These are phyloP conservation scores for Cordia subcordata DNA, from an alignment of 257 asterid genomes.

Conservation along the genomic window DNA sequence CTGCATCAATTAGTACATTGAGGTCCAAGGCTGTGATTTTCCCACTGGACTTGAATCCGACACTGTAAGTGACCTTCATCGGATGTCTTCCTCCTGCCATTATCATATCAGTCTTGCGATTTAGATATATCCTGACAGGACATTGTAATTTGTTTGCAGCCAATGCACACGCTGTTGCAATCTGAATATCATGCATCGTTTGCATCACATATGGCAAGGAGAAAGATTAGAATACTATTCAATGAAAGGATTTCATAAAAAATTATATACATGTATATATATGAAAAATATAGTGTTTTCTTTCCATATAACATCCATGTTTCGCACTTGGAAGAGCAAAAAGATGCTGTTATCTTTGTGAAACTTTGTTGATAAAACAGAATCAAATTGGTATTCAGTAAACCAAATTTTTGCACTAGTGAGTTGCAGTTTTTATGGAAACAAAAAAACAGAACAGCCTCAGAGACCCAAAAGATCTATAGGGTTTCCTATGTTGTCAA, in stretches of 20 bases:
- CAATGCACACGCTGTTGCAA: slow-evolving; percentile 69
- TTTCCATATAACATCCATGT: no score
- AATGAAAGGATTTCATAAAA: background rate
- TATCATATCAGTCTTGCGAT: slow-evolving; percentile 64
- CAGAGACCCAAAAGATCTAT: no score
- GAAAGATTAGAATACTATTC: background rate
- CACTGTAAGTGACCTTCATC: slow-evolving; percentile 59
- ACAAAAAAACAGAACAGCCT: no score
- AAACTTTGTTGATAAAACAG: no score
- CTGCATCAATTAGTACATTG: slow-evolving; percentile 56
- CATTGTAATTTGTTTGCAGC: slow-evolving; percentile 64
- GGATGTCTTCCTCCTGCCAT: slow-evolving; percentile 77
- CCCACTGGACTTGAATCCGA: slow-evolving; percentile 62
- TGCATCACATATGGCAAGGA: background rate
- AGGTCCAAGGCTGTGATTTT: slow-evolving; percentile 70
- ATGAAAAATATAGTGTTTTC: no score
- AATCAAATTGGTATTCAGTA: no score
- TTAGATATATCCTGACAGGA: slow-evolving; percentile 59
- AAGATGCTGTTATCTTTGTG: no score
- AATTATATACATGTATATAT: no score
- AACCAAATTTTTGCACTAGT: no score
- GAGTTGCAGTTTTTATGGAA: no score
- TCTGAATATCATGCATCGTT: slow-evolving; percentile 28
- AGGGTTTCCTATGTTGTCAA: no score
- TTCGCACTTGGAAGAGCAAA: no score